Percentiles rank a stretch among this genome's conserved stretches.
These are phyloP conservation scores for Anacardium occidentale DNA, from an alignment of 345 rosid genomes.

Conservation along the genomic window DNA sequence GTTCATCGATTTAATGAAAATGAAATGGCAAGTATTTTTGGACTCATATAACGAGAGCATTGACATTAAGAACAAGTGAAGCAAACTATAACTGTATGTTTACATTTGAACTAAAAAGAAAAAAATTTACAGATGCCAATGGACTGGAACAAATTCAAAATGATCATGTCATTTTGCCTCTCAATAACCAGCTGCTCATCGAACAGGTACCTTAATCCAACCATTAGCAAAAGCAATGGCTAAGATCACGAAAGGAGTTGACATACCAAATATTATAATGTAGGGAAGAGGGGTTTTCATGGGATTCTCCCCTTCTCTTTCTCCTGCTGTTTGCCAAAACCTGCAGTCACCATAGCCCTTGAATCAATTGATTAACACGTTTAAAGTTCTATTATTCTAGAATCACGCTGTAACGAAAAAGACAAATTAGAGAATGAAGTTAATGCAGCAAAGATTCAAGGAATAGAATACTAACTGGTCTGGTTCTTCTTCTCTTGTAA, in stretches of 20 bases:
- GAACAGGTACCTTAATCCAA: slow-evolving; percentile 85
- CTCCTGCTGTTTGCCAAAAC: slow-evolving; percentile 92
- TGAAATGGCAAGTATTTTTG: background rate
- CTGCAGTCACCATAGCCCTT: slow-evolving; percentile 36
- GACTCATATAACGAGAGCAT: slow-evolving; percentile 7
- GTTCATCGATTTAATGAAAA: background rate
- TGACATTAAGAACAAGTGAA: slow-evolving; percentile 4
- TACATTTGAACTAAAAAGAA: slow-evolving; percentile 10
- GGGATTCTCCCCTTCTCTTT: slow-evolving; percentile 92
- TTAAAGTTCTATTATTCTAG: background rate
- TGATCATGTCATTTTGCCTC: background rate
- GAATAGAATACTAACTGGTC: slow-evolving; percentile 50
- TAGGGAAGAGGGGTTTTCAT: slow-evolving; percentile 91
- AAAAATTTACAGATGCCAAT: background rate
- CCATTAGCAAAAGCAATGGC: slow-evolving; percentile 93
- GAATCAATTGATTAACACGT: background rate
- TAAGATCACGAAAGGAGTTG: slow-evolving; percentile 87
- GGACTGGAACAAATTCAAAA: background rate
- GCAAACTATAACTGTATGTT: slow-evolving; percentile 9
- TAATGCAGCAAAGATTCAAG: background rate
- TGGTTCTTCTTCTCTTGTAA: slow-evolving; percentile 89
- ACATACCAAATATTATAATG: slow-evolving; percentile 87
- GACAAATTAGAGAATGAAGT: background rate
- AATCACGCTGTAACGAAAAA: background rate
- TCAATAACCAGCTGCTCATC: slow-evolving; percentile 33